Evolutionary conservation across 75 land plant species (phyloP).

Genomic region (Pinus taeda): DNA sequence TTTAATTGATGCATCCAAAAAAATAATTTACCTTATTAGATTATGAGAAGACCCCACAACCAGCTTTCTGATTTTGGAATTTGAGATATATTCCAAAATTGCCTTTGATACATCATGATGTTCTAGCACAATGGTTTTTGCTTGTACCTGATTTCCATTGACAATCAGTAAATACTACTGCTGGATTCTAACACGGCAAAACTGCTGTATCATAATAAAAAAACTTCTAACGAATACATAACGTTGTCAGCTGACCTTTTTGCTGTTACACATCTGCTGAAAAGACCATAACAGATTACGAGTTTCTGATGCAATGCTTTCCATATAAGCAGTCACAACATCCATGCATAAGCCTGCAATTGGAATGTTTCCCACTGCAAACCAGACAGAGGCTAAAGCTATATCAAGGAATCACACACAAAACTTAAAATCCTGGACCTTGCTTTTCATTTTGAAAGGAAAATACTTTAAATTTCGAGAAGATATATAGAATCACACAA

Average conservation of each 20-base stretch:
- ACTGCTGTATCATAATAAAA: not conserved
- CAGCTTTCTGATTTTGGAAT: constrained; percentile 23
- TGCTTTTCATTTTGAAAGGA: too few species aligned
- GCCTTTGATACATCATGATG: constrained; percentile 44
- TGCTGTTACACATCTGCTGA: constrained; percentile 25
- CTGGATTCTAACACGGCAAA: not conserved
- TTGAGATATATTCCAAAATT: constrained; percentile 35
- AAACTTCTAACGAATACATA: not conserved
- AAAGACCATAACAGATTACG: constrained; percentile 25
- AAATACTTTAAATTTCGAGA: too few species aligned
- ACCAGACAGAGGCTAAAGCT: constrained; percentile 11
- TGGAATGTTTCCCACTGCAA: constrained; percentile 42
- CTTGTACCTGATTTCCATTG: constrained; percentile 9
- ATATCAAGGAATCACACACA: not conserved
- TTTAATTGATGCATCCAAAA: too few species aligned
- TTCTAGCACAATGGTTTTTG: constrained; percentile 52
- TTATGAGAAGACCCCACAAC: constrained; percentile 38
- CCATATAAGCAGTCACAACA: constrained; percentile 31
- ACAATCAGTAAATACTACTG: not conserved
- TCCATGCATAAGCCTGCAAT: constrained; percentile 25
- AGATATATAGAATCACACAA: too few species aligned
- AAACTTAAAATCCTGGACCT: too few species aligned
- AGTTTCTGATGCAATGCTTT: constrained; percentile 20
- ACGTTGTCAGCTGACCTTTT: constrained; percentile 16
- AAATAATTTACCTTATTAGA: not conserved